A percentile compares a stretch with the other conserved stretches of the same genome.
Conservation (phyloP, 2,329 filamentous ascomycete species). For the Lithohypha guttulata region DNA sequence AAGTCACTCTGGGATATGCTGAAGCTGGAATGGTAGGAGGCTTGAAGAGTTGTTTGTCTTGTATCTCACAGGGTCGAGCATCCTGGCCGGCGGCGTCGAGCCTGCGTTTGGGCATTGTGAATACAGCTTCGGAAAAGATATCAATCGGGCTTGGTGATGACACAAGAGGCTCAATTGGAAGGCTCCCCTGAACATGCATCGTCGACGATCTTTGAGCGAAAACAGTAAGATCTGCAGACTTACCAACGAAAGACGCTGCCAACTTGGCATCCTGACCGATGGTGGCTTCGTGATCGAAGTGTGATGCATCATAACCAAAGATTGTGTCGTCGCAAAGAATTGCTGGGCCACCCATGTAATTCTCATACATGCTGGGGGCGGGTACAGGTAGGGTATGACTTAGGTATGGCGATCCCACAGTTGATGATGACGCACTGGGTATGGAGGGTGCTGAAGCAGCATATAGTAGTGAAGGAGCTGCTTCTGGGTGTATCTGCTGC, state of each 20-base stretch:
- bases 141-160: slow-evolving; percentile 11
- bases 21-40: slow-evolving; percentile 29
- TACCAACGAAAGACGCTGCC: slow-evolving; percentile 36
- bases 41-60: slow-evolving; percentile 23
- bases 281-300: slow-evolving; percentile 33
- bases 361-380: slow-evolving; percentile 41
- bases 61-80: neutral
- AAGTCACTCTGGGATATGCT: slow-evolving; percentile 24
- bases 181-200: slow-evolving; percentile 8
- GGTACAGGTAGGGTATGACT: slow-evolving; percentile 45
- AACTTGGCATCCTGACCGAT: slow-evolving; percentile 34
- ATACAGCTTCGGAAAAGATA: neutral
- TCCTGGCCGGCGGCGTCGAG: neutral
- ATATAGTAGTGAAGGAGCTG: slow-evolving; percentile 48
- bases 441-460: slow-evolving; percentile 50
- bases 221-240: slow-evolving; percentile 31
- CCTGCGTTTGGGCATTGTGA: no score
- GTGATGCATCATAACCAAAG: slow-evolving; percentile 26
- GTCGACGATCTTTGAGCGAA: slow-evolving; percentile 21
- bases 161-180: slow-evolving; percentile 4
- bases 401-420: slow-evolving; percentile 56
- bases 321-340: slow-evolving; percentile 53
- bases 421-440: slow-evolving; percentile 50
- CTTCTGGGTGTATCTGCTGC: slow-evolving; percentile 21
- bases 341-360: slow-evolving; percentile 40